These are phyloP conservation scores for Aspergillus sp. DNA, from an alignment of 2,329 filamentous ascomycete genomes.

Conservation along the genomic window DNA sequence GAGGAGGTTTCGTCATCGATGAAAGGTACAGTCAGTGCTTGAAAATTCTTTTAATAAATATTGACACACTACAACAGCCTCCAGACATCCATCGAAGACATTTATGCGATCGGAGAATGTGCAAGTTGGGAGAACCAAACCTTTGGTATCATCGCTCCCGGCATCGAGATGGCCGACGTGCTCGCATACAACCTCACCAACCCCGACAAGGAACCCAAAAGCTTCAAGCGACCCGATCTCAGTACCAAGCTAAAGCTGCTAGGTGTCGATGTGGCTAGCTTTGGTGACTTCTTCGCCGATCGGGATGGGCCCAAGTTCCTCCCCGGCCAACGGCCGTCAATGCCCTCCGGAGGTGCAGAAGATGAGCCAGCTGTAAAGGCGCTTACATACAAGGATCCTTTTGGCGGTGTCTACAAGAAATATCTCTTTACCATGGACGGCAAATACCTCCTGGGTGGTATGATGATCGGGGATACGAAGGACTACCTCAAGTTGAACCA, in stretches of 20 bases:
- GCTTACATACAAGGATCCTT: constrained; percentile 85
- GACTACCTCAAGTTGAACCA: constrained; percentile 89
- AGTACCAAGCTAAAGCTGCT: constrained; percentile 91
- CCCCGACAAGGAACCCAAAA: constrained; percentile 66
- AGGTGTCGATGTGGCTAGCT: constrained; percentile 88
- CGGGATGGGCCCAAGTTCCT: constrained; percentile 75
- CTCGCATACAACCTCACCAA: constrained; percentile 89
- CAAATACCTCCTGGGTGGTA: constrained; percentile 87
- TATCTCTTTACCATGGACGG: constrained; percentile 88
- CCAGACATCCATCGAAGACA: constrained; percentile 67
- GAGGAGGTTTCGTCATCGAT: constrained; percentile 68
- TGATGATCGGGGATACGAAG: constrained; percentile 93
- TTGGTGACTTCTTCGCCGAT: constrained; percentile 92
- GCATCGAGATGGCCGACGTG: constrained; percentile 90
- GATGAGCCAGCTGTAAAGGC: constrained; percentile 70
- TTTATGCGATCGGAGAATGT: constrained; percentile 90
- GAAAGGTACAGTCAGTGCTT: constrained; percentile 34
- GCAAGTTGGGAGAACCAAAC: constrained; percentile 86
- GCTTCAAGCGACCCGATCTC: constrained; percentile 79
- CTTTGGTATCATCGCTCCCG: constrained; percentile 85
- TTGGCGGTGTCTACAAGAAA: constrained; percentile 88
- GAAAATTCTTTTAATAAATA: neutral
- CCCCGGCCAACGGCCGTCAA: constrained; percentile 56
- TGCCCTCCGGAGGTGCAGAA: constrained; percentile 38
- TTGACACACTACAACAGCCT: constrained; percentile 45